phyloP scores from a whole-genome alignment of 306 rosid species.

The Hippophae rhamnoides region DNA sequence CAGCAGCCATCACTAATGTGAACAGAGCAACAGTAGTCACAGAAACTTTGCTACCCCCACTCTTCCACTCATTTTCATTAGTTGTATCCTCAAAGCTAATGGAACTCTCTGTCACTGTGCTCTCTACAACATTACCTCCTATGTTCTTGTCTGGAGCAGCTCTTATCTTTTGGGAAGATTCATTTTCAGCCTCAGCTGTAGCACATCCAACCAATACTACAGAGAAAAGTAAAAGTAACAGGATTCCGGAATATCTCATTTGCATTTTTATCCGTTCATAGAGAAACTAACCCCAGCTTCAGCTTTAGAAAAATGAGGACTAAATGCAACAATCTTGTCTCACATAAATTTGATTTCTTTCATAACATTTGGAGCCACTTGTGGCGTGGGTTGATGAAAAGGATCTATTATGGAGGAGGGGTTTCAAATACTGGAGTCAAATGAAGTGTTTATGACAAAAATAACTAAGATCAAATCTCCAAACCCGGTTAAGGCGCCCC shows the following conservation, averaged over 20 bases:
- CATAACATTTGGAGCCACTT: too few species aligned
- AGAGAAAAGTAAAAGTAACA: constrained; percentile 28
- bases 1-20: constrained; percentile 97
- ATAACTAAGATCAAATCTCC: too few species aligned
- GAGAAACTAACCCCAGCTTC: neutral
- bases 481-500: too few species aligned
- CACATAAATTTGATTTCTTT: too few species aligned
- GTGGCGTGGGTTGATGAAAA: too few species aligned
- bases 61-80: constrained; percentile 42
- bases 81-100: constrained; percentile 33
- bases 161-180: constrained; percentile 35
- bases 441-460: too few species aligned
- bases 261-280: constrained; percentile 20
- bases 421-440: too few species aligned
- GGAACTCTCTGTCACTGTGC: constrained; percentile 54
- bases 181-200: constrained; percentile 42
- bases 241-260: constrained; percentile 18
- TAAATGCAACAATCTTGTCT: too few species aligned
- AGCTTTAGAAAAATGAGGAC: constrained; percentile 15
- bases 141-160: constrained; percentile 67
- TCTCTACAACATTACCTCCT: constrained; percentile 65
- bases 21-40: constrained; percentile 86
- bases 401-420: too few species aligned
- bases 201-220: constrained; percentile 36
- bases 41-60: constrained; percentile 58